These are phyloP conservation scores for Rhizoctonia solani DNA, from an alignment of 1,284 basidiomycete species.

Conservation along the genomic window DNA sequence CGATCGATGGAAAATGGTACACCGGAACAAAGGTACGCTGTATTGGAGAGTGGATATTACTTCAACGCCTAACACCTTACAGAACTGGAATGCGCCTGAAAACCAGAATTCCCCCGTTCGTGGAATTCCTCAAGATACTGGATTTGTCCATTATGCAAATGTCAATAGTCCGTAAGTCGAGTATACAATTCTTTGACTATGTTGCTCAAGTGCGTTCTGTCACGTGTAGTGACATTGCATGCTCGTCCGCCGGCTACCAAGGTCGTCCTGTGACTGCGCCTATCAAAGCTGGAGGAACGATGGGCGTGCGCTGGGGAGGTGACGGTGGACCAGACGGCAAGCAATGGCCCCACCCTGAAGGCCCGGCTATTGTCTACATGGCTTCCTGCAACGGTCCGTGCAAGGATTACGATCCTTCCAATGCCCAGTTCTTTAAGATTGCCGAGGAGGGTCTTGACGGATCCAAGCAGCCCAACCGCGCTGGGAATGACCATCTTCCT, in stretches of 20 bases:
- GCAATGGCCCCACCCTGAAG: constrained; percentile 42
- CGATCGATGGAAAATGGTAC: background rate
- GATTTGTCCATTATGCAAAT: constrained; percentile 8
- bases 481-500: background rate
- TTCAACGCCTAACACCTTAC: background rate
- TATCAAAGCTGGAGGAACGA: background rate
- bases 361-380: constrained; percentile 73
- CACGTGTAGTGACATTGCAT: constrained; percentile 30
- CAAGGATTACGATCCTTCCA: constrained; percentile 59
- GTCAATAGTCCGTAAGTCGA: constrained; percentile 10
- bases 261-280: background rate
- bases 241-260: constrained; percentile 8
- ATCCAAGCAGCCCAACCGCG: constrained; percentile 33
- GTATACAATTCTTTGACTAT: background rate
- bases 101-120: constrained; percentile 28
- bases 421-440: constrained; percentile 74
- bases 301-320: constrained; percentile 16
- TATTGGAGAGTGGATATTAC: background rate
- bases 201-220: no score
- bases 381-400: constrained; percentile 57
- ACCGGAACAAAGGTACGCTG: background rate
- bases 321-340: background rate
- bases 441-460: constrained; percentile 55
- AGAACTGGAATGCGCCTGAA: constrained; percentile 19
- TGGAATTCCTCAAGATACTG: constrained; percentile 9